Evolutionary conservation across 768 basidiomycete species (phyloP).

Genomic region (Phylloporus arenicola): DNA sequence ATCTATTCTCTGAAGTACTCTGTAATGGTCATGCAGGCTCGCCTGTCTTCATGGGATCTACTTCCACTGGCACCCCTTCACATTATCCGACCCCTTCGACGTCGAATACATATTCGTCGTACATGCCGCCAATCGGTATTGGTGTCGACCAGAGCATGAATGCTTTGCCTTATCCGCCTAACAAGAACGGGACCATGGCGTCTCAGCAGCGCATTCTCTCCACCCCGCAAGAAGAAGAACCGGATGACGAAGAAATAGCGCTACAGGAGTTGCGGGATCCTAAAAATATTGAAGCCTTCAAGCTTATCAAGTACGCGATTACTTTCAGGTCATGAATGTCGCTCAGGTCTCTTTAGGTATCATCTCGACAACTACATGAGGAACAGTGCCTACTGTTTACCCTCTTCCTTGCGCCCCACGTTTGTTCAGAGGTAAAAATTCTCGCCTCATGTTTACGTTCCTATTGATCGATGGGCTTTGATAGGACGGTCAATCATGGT

Average conservation of each 20-base stretch:
- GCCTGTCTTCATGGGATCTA: constrained; percentile 55
- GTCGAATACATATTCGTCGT: constrained; percentile 34
- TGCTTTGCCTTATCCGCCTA: constrained; percentile 44
- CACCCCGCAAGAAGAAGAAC: constrained; percentile 35
- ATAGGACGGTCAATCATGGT: constrained; percentile 82
- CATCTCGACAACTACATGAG: constrained; percentile 87
- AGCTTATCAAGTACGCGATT: constrained; percentile 64
- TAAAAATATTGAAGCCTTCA: constrained; percentile 73
- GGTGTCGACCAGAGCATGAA: constrained; percentile 50
- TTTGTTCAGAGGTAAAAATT: constrained; percentile 68
- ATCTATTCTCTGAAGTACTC: constrained; percentile 59
- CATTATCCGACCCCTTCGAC: constrained; percentile 41
- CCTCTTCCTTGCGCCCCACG: constrained; percentile 82
- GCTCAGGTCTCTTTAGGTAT: constrained; percentile 46
- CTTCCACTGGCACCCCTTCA: constrained; percentile 36
- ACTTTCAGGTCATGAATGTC: background rate
- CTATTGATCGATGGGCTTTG: constrained; percentile 4
- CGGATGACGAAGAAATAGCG: constrained; percentile 49
- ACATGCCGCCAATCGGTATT: constrained; percentile 55
- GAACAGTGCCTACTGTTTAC: constrained; percentile 83
- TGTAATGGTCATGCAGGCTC: constrained; percentile 46
- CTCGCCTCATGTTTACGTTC: background rate
- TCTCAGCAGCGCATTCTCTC: constrained; percentile 24
- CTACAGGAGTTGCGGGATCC: constrained; percentile 42
- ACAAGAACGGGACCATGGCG: constrained; percentile 22